A percentile compares a stretch with the other conserved stretches of the same genome.
phyloP scores from a whole-genome alignment of 805 yeast species.

The Wickerhamomyces canadensis region DNA sequence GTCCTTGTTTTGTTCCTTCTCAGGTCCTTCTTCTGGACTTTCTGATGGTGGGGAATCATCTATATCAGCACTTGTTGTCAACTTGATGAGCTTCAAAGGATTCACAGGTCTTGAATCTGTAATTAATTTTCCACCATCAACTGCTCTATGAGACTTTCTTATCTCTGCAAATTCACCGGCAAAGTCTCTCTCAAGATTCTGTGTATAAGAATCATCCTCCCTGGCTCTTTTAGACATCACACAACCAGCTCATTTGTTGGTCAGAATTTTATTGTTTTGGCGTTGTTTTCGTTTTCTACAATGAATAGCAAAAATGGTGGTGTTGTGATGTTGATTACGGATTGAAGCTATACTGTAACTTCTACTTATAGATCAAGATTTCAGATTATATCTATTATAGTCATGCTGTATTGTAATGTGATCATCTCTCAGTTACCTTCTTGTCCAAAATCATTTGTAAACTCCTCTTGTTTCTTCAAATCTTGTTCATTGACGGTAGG shows the following conservation, averaged over 20 bases:
- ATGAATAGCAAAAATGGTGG: no score
- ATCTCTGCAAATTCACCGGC: conserved; percentile 18
- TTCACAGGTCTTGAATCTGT: conserved; percentile 4
- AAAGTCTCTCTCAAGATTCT: conserved; percentile 13
- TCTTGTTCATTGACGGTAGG: conserved; percentile 93
- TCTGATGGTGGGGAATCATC: no score
- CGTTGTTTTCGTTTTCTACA: no score
- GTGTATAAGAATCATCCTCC: neutral
- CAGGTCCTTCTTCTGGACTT: neutral
- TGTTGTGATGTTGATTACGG: no score
- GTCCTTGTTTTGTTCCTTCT: neutral
- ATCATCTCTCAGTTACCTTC: conserved; percentile 92
- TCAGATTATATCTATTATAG: no score
- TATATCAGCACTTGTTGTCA: conserved; percentile 8
- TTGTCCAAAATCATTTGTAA: conserved; percentile 94
- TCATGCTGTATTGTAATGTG: no score
- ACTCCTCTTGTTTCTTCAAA: conserved; percentile 73
- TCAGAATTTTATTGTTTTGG: no score
- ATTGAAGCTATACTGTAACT: no score
- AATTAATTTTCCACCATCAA: conserved; percentile 7
- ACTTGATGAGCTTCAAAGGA: neutral
- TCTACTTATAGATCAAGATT: no score
- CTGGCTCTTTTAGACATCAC: neutral
- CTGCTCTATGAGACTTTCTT: conserved; percentile 12
- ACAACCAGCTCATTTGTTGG: no score